These are phyloP conservation scores for Pleomassaria siparia DNA, from an alignment of 2,329 filamentous ascomycete genomes.

Conservation along the genomic window DNA sequence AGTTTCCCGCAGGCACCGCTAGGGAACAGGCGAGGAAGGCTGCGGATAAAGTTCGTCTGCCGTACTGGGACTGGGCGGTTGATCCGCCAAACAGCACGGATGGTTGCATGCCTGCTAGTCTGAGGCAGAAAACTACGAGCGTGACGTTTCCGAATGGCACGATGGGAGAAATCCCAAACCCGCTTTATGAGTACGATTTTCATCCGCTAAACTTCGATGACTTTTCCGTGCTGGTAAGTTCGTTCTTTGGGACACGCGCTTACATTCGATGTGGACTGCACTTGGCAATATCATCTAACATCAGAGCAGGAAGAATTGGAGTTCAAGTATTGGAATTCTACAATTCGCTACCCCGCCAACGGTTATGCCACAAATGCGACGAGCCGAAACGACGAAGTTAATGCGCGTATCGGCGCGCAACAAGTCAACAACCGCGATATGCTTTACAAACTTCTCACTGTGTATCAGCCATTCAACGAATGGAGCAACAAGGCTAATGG, in stretches of 20 bases:
- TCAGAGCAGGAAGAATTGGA: slow-evolving; percentile 25
- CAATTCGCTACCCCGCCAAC: slow-evolving; percentile 29
- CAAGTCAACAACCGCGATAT: slow-evolving; percentile 34
- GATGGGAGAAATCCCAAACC: slow-evolving; percentile 25
- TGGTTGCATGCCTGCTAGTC: slow-evolving; percentile 26
- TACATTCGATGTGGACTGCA: not conserved
- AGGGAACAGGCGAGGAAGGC: slow-evolving; percentile 23
- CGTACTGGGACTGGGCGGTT: slow-evolving; percentile 40
- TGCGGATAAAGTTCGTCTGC: slow-evolving; percentile 31
- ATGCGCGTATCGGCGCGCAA: slow-evolving; percentile 24
- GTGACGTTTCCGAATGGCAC: slow-evolving; percentile 35
- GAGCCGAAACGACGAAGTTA: slow-evolving; percentile 31
- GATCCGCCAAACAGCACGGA: slow-evolving; percentile 22
- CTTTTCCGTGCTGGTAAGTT: slow-evolving; percentile 28
- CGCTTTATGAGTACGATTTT: slow-evolving; percentile 32
- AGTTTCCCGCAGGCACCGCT: slow-evolving; percentile 25
- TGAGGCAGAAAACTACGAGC: slow-evolving; percentile 18
- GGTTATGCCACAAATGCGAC: slow-evolving; percentile 25
- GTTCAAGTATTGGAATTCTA: slow-evolving; percentile 38
- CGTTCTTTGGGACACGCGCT: not conserved
- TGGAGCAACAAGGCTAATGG: slow-evolving; percentile 36
- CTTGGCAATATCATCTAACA: not conserved
- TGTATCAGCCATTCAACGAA: slow-evolving; percentile 33
- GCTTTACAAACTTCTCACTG: slow-evolving; percentile 36
- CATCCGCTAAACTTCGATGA: slow-evolving; percentile 32